Base-by-base conservation (phyloP, 1,284 basidiomycete genomes). In the Entoloma clypeatum region DNA sequence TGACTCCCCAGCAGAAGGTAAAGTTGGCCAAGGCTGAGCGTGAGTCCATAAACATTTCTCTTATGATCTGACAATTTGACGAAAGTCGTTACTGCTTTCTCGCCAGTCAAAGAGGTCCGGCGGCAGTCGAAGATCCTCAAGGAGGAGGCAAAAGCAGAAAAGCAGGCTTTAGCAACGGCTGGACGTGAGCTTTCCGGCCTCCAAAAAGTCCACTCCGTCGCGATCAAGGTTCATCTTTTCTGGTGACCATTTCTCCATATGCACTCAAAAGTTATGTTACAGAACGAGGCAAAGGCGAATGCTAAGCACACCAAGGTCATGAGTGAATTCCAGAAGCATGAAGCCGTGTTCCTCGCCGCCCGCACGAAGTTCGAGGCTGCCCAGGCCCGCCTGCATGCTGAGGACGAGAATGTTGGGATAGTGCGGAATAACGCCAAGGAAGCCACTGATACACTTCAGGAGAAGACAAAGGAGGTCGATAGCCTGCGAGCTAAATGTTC, bases 391-490 rank as follows among this genome's bases (percentile, higher is more conserved):
- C 53, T 79, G 22, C 60, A 54, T 28, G 58, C 69, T 1, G 62
- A 69, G 33, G 67, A 63, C 16, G 71, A 76, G 32, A 54, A 64
- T 2, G 59, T 78, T 7, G 75, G 76, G 24, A 62, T 62, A 1
- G 58, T 69, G 7, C 61, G 71, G 9, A 57, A 63, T 7, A 69
- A 68, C 27, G 72, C 73, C 0, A 59, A 58, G 28, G 66, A 72
- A 38, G 64, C 67, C 2, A 78, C 71, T 1, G 70, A 74, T 45
- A 66, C 61, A 51, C 58, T 78, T 45, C 69, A 72, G 50, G 69
- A 72, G 43, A 79, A 79, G 64, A 64, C 66, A 21, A 61, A 67
- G 32, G 76, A 79, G 56, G 67, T 80, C 1, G 75, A 79, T 43
- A 62, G 62, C 32, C 47, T 79, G 43, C 59, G 75, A 22, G 58